Base-by-base conservation (phyloP, 257 asterid genomes). In the Fraxinus americana region DNA sequence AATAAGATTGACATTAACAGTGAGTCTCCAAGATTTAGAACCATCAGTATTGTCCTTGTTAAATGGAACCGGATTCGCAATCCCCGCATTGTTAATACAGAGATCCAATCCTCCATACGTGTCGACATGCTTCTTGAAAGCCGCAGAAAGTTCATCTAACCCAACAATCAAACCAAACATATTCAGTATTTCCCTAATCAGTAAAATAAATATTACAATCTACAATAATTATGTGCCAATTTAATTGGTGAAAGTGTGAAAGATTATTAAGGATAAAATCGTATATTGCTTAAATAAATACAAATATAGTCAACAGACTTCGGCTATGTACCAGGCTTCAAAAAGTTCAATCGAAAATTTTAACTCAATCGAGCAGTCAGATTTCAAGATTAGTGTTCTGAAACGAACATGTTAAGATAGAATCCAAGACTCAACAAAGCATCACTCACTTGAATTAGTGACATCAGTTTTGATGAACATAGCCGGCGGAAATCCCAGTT, bases 31-130 rank as follows among this genome's bases (percentile, higher is more conserved):
- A 6, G 97, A 85, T 13, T 79, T 83, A 35, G 90, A 82, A 75
- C 97, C 98, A 86, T 93, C 98, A 78, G 88, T 95, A 77, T 69
- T 79, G 75, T 93, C 97, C 67, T 77, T 78, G 70, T 79, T 59
- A 82, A 95, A 93, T 11, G 91, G 90, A 77, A 89, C 32, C 57
- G 84, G 83, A 84, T 77, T 88, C 30, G 66, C 77, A 67, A 93
- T 90, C 73, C 99, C 99, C 54, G 99, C 99, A 79, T 83, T 82
- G 81, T 91, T 93, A 70, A 95, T 83, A 85, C 98, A 95, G 83
- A 95, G 83, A 83, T 95, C 99, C 90, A 95, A 80, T 35, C 98
- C 97, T 79, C 94, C 95, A 73, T 85, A 93, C n/a, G 91, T 86
- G 57, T 80, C 87, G 14, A 84, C 79, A 52, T 95, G 99, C 88